Percentiles rank a stretch among this genome's conserved stretches.
Evolutionary conservation across 2,329 filamentous ascomycete genomes (phyloP).

Genomic region (Talaromyces sp.): DNA sequence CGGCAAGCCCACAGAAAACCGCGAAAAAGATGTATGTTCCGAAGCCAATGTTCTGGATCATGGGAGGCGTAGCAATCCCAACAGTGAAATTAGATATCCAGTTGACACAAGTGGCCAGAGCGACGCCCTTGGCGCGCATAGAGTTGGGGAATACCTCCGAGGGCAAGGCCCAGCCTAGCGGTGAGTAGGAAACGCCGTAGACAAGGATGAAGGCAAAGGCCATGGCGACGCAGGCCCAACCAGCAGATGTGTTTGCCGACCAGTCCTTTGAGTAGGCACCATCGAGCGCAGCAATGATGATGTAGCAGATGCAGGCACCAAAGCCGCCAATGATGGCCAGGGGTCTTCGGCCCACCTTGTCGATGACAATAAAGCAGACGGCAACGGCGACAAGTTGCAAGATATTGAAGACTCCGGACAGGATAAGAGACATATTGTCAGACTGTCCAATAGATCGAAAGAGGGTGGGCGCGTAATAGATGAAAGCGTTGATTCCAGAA

Average conservation of each 20-base stretch:
- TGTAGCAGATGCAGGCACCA: background rate
- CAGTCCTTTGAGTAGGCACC: background rate
- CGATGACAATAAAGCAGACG: background rate
- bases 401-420: background rate
- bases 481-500: constrained; percentile 40
- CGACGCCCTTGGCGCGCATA: background rate
- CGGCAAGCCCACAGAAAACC: background rate
- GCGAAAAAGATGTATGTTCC: background rate
- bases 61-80: background rate
- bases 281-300: background rate
- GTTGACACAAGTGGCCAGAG: background rate
- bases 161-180: background rate
- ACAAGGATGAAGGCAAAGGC: background rate
- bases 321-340: background rate
- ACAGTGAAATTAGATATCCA: background rate
- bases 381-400: background rate
- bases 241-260: background rate
- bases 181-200: background rate
- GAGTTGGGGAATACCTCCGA: background rate
- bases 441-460: constrained; percentile 1
- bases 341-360: background rate
- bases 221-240: background rate
- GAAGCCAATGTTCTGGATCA: background rate
- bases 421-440: background rate
- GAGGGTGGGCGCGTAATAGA: constrained; percentile 46